Evolutionary conservation across 202 grass and related monocot genomes (phyloP).

Genomic region (Schoenoplectus triqueter): DNA sequence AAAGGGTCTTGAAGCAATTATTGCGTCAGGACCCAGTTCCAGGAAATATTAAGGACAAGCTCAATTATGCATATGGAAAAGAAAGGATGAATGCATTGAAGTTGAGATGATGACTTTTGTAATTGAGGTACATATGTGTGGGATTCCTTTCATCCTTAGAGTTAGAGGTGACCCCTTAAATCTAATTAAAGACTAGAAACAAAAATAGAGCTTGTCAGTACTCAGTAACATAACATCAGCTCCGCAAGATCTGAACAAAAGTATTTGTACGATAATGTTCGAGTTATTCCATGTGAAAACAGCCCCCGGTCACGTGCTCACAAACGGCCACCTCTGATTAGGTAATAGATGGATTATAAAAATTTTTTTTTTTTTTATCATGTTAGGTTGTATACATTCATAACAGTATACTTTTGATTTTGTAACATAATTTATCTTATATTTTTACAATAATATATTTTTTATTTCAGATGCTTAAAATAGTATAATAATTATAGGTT

Average conservation of each 20-base stretch:
- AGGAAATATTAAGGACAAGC: constrained; percentile 8
- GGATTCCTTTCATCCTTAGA: not conserved
- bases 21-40: not conserved
- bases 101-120: not conserved
- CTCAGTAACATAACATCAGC: not conserved
- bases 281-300: constrained; percentile 23
- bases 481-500: no score
- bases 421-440: no score
- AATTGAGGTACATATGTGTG: not conserved
- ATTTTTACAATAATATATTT: no score
- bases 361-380: no score
- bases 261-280: no score
- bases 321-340: constrained; percentile 1
- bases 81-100: not conserved
- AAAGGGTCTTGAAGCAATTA: not conserved
- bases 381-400: no score
- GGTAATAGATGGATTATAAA: not conserved
- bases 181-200: constrained; percentile 7
- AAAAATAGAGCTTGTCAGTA: constrained; percentile 19
- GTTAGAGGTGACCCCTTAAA: not conserved
- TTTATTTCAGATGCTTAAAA: no score
- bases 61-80: not conserved
- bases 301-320: constrained; percentile 25
- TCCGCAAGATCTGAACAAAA: constrained; percentile 33
- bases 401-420: no score